Evolutionary conservation across 2,329 filamentous ascomycete species (phyloP), one percentile per base, ranked within the genome.

Genomic region (Ceratocystiopsis brevicomis): DNA sequence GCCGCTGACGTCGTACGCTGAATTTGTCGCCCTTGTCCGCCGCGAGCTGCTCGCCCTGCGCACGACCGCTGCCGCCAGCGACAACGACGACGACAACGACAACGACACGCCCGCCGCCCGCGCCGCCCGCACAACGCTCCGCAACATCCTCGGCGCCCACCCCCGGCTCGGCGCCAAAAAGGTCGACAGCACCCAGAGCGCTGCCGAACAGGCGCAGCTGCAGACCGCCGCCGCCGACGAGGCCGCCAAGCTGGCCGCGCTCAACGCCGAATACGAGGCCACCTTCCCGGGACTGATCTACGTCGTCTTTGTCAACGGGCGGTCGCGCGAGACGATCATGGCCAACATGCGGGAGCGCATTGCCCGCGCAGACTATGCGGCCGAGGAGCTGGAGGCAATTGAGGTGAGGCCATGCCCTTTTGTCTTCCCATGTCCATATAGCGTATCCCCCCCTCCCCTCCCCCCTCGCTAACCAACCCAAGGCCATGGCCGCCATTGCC

Each of bases 401-500:
- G 69, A 80, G 68, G 84, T 86, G 61, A 50, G 69, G 34, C 30
- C 13, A 3, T n/a, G 35, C 10, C 19, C 13, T n/a, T 40, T 43
- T 43, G 21, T 37, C 40, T 12, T 30, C 35, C 19, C 39, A 1
- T 3, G n/a, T n/a, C n/a, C n/a, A n/a, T n/a, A n/a, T n/a, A n/a
- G n/a, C n/a, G n/a, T n/a, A n/a, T n/a, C n/a, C n/a, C n/a, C n/a
- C n/a, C 3, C 33, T 41, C 25, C 14, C 38, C 4, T 48, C 17
- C n/a, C 45, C 51, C 55, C 45, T 54, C 42, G 25, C 19, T 21
- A n/a, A 16, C 38, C 11, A 25, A 45, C 9, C 44, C n/a, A n/a
- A 85, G 80, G 86, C 87, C 37, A 94, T 95, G 83, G 85, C 84
- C 54, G 81, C 86, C 53, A 95, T 95, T 55, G 87, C 87, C 30